Base-by-base conservation (phyloP, 805 yeast genomes). In the Yamadazyma laniorum region DNA sequence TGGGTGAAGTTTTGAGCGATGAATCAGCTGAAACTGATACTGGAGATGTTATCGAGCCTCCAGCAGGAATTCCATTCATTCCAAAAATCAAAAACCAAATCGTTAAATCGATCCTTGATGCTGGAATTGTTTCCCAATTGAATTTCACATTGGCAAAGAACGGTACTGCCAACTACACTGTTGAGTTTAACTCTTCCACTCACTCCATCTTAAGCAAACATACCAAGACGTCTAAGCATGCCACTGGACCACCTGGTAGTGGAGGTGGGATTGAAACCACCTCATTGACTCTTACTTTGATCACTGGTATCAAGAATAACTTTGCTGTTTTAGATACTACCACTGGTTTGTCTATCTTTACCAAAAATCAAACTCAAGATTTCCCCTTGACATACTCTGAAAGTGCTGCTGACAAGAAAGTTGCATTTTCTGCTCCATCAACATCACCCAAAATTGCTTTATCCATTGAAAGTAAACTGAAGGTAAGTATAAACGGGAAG, bases 131-230 rank as follows among this genome's bases (percentile, higher is more conserved):
- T 18, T 45, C 61, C 14, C 37, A 43, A 22, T 51, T 55, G 41
- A 55, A 54, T 45, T 55, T 57, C 49, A 52, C 57, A 18, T 50
- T 56, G 35, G 34, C 34, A 19, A 57, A 58, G 37, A 50, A 49
- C 29, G 31, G 55, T 12, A 44, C 49, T 14, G 34, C 46, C 18
- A 44, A 34, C 35, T 53, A 49, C 36, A 48, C 50, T 33, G 38
- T 51, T 27, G 43, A 32, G 17, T 38, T 48, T 18, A 50, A 53
- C n/a, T 29, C 49, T 11, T 34, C 40, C 3, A 32, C 42, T 6
- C 30, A 44, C 30, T 35, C 51, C 11, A 30, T 48, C 29, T 36
- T 39, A 23, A 48, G 48, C 32, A 43, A 47, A 26, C 38, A 43
- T 25, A n/a, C 37, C 11, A 43, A 43, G 30, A 6, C n/a, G 9